Conservation (phyloP, 2,329 filamentous ascomycete genomes). For the Cercospora berteroae region DNA sequence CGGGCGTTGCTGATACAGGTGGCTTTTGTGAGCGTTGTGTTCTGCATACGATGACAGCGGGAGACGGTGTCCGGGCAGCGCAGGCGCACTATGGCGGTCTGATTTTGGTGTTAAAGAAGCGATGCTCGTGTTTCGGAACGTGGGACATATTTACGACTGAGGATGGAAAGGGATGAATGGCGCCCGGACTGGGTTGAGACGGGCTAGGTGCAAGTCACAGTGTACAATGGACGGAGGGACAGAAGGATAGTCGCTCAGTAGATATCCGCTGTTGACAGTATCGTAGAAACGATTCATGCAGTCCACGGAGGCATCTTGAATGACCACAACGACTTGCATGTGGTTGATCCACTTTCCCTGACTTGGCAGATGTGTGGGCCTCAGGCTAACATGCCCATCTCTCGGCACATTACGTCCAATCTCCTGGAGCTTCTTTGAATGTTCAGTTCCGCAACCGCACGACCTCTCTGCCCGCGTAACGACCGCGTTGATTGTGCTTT, state of each 20-base stretch:
- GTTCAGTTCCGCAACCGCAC: background rate
- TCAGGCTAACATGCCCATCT: background rate
- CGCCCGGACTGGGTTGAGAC: background rate
- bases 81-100: background rate
- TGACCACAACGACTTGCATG: background rate
- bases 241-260: background rate
- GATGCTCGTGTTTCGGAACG: background rate
- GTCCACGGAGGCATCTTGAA: background rate
- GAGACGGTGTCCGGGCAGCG: background rate
- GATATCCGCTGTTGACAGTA: background rate
- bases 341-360: background rate
- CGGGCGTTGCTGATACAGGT: background rate
- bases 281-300: background rate
- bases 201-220: background rate
- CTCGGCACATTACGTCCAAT: background rate
- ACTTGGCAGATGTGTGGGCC: background rate
- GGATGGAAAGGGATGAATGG: background rate
- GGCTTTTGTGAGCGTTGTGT: background rate
- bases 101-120: background rate
- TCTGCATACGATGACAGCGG: conserved; percentile 1
- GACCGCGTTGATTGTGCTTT: background rate
- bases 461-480: background rate
- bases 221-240: background rate
- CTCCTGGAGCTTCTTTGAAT: background rate
- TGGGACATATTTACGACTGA: background rate